Conservation (phyloP, 108 stramenopile species). For the Skeletonema costatum region DNA sequence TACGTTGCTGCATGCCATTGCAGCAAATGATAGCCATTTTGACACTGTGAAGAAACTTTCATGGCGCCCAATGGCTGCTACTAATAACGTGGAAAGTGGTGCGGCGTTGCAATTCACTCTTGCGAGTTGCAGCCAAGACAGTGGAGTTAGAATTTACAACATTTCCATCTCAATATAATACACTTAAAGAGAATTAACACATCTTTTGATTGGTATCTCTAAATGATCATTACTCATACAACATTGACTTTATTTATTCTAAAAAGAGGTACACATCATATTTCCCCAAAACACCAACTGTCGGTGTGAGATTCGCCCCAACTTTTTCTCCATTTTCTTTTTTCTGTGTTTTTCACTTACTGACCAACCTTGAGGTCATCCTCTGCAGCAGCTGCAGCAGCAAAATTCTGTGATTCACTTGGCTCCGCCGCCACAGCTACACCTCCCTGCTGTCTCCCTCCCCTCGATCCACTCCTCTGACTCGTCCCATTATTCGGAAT, state of each 20-base stretch:
- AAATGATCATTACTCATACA: neutral
- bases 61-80: constrained; percentile 25
- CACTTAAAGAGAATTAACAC: neutral
- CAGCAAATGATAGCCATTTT: constrained; percentile 32
- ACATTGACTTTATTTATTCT: neutral
- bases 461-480: constrained; percentile 45
- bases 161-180: neutral
- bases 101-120: neutral
- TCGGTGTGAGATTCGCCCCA: neutral
- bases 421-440: constrained; percentile 2
- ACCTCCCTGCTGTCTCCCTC: constrained; percentile 11
- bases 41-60: constrained; percentile 45
- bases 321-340: neutral
- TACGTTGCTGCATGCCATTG: constrained; percentile 24
- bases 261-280: neutral
- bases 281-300: neutral
- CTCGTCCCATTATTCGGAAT: constrained; percentile 21
- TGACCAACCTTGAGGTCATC: constrained; percentile 5
- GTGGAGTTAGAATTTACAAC: neutral
- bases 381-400: constrained; percentile 14
- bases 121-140: constrained; percentile 1
- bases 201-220: neutral
- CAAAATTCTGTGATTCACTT: constrained; percentile 26
- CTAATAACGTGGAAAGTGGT: neutral
- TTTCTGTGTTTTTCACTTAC: neutral